Conservation (phyloP, 257 asterid species). For the Solanum tarijense region DNA sequence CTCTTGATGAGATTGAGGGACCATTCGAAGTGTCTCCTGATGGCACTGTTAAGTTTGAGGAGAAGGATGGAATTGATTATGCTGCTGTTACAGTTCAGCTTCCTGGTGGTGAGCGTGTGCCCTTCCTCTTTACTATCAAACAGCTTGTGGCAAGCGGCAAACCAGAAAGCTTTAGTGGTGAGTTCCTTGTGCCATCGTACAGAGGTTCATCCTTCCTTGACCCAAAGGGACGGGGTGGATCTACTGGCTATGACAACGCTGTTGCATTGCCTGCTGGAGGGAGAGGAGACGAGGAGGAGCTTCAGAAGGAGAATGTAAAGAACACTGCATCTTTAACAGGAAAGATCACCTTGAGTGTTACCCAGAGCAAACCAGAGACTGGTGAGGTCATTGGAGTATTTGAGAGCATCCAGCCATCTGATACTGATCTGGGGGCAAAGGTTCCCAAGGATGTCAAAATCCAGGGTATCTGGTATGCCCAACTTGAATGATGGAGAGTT, state of each 20-base stretch:
- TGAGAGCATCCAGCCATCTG: constrained; percentile 95
- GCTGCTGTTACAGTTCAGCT: constrained; percentile 99
- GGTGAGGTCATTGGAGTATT: constrained; percentile 95
- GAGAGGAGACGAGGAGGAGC: constrained; percentile 96
- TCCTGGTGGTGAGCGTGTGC: constrained; percentile 98
- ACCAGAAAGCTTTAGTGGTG: constrained; percentile 61
- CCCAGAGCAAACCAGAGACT: constrained; percentile 76
- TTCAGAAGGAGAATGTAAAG: constrained; percentile 79
- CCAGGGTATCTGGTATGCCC: constrained; percentile 94
- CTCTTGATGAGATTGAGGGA: constrained; percentile 97
- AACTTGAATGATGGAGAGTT: constrained; percentile 54
- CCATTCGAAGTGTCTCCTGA: constrained; percentile 82
- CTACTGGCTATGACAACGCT: constrained; percentile 94
- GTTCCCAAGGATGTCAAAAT: constrained; percentile 93
- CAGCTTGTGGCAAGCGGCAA: constrained; percentile 90
- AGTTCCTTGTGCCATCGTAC: constrained; percentile 88
- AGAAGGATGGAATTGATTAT: constrained; percentile 94
- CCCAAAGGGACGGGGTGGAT: constrained; percentile 99
- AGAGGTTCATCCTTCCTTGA: constrained; percentile 97
- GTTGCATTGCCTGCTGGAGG: constrained; percentile 99
- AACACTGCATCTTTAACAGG: constrained; percentile 62
- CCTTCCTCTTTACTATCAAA: constrained; percentile 84
- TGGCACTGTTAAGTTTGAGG: constrained; percentile 76
- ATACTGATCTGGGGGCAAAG: constrained; percentile 92
- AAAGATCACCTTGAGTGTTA: constrained; percentile 79